phyloP scores from a whole-genome alignment of 1,284 basidiomycete species.

The Peniophora sp. region DNA sequence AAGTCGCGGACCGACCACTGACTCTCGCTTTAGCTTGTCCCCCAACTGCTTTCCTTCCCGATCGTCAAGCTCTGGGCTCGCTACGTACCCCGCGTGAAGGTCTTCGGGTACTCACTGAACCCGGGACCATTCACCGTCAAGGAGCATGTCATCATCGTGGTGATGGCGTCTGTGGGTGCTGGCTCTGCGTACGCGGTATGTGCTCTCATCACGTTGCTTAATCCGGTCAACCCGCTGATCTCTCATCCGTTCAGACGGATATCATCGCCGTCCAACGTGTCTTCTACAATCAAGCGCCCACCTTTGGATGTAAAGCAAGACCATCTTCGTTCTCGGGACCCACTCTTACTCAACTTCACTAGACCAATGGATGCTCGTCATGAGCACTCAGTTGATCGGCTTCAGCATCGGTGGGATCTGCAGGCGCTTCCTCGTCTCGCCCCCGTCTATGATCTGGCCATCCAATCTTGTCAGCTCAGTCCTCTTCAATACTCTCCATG shows the following conservation, averaged over 20 bases:
- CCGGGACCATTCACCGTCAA: constrained; percentile 75
- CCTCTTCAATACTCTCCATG: constrained; percentile 47
- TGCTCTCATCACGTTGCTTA: constrained; percentile 5
- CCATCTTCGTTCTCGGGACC: not conserved
- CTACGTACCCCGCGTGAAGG: constrained; percentile 38
- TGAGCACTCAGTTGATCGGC: constrained; percentile 39
- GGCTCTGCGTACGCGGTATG: constrained; percentile 34
- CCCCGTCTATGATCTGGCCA: constrained; percentile 44
- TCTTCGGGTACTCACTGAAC: constrained; percentile 49
- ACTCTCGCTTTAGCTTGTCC: constrained; percentile 31
- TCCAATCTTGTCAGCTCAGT: constrained; percentile 42
- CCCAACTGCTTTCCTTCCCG: constrained; percentile 51
- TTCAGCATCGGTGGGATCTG: constrained; percentile 38
- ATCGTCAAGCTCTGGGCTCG: constrained; percentile 42
- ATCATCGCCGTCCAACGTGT: constrained; percentile 30
- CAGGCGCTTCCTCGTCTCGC: constrained; percentile 36
- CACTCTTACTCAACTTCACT: not conserved
- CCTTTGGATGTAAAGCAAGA: constrained; percentile 21
- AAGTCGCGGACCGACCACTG: no score
- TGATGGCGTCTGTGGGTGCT: constrained; percentile 49
- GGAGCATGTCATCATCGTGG: constrained; percentile 39
- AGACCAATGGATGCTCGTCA: constrained; percentile 28
- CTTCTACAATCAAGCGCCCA: constrained; percentile 25
- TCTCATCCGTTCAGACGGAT: constrained; percentile 30
- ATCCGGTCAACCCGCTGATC: constrained; percentile 3